These are phyloP conservation scores for Phycomyces blakesleeanus DNA, from an alignment of 192 early-diverging fungal genomes.

Conservation along the genomic window DNA sequence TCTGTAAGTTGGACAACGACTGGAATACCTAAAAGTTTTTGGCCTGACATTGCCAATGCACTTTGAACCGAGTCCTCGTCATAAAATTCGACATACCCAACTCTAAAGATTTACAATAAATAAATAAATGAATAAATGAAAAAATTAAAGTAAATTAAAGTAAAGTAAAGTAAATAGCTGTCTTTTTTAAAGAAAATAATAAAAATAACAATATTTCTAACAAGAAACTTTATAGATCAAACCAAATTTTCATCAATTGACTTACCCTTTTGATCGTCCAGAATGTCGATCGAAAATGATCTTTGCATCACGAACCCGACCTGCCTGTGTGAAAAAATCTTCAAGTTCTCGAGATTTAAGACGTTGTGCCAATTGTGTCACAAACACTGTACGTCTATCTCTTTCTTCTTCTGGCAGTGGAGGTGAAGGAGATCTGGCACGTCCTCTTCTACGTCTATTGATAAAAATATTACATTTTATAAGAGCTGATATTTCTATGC, in stretches of 20 bases:
- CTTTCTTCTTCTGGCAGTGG: slow-evolving; percentile 72
- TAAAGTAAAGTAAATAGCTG: too few relatives aligned
- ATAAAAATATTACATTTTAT: not conserved
- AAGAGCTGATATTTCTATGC: not conserved
- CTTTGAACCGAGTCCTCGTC: slow-evolving; percentile 75
- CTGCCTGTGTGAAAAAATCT: slow-evolving; percentile 81
- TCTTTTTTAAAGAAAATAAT: not conserved
- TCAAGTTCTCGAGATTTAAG: slow-evolving; percentile 74
- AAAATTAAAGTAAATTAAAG: too few relatives aligned
- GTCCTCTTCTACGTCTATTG: slow-evolving; percentile 24
- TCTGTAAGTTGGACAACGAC: slow-evolving; percentile 91
- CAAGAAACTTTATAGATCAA: too few relatives aligned
- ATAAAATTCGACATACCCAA: slow-evolving; percentile 97
- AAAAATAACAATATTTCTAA: not conserved
- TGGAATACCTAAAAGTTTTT: slow-evolving; percentile 88
- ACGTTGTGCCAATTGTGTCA: slow-evolving; percentile 86
- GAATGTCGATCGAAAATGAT: slow-evolving; percentile 83
- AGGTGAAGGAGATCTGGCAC: slow-evolving; percentile 61
- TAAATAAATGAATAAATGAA: too few relatives aligned
- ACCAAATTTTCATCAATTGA: not conserved
- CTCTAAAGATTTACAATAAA: too few relatives aligned
- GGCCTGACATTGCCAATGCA: slow-evolving; percentile 80
- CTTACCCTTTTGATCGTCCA: slow-evolving; percentile 83
- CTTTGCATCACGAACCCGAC: slow-evolving; percentile 82
- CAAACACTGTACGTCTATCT: slow-evolving; percentile 91